Evolutionary conservation across 1,284 basidiomycete genomes (phyloP).

Genomic region (Porogramme epimiltina): DNA sequence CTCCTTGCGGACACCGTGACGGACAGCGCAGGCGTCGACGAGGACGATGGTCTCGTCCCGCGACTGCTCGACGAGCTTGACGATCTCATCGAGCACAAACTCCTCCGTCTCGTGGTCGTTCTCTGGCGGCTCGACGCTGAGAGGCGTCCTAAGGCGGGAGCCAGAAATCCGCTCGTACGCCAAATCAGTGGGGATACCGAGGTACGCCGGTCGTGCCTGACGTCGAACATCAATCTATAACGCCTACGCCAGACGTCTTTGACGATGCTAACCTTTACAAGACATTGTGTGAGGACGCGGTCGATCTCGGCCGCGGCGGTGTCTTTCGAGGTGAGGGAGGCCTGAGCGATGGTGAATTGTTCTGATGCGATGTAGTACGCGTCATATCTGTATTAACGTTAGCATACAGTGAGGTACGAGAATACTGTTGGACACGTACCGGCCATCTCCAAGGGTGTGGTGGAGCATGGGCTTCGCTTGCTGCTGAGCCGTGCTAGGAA

Average conservation of each 20-base stretch:
- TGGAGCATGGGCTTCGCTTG: constrained; percentile 74
- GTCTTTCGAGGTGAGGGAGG: constrained; percentile 53
- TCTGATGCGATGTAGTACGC: constrained; percentile 80
- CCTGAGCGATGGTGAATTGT: constrained; percentile 77
- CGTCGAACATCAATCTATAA: neutral
- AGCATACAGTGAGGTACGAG: neutral
- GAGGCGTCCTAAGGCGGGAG: constrained; percentile 63
- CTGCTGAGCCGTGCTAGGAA: constrained; percentile 77
- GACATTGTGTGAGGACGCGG: constrained; percentile 73
- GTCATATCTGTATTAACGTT: constrained; percentile 50
- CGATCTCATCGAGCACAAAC: constrained; percentile 77
- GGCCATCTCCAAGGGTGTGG: constrained; percentile 86
- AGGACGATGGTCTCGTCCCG: constrained; percentile 74
- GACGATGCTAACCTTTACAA: constrained; percentile 51
- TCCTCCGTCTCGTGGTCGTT: constrained; percentile 66
- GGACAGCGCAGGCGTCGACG: constrained; percentile 86
- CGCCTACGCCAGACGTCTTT: neutral
- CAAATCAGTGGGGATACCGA: constrained; percentile 87
- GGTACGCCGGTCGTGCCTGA: constrained; percentile 85
- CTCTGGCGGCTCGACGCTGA: constrained; percentile 50
- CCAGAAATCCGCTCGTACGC: constrained; percentile 72
- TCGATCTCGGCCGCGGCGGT: constrained; percentile 79
- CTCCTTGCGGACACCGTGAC: constrained; percentile 76
- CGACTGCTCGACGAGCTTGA: constrained; percentile 62
- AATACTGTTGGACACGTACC: constrained; percentile 38